A percentile compares a stretch with the other conserved stretches of the same genome.
These are phyloP conservation scores for Berberis vulgaris DNA, from an alignment of 164 flowering plant species.

Conservation along the genomic window DNA sequence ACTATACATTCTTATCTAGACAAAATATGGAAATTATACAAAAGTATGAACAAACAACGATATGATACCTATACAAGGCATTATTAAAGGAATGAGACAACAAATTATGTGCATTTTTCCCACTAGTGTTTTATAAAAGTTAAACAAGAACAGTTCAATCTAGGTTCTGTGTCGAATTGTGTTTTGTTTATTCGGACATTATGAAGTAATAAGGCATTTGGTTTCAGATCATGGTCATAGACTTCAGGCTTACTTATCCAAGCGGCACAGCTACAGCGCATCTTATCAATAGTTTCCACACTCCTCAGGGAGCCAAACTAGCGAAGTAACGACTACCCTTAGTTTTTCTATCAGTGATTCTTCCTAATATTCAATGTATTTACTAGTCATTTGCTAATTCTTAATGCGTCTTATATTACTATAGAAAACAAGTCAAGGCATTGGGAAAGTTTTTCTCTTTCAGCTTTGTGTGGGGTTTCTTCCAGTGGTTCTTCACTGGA, in stretches of 20 bases:
- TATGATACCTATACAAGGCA: too few relatives aligned
- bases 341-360: too few relatives aligned
- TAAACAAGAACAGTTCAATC: too few relatives aligned
- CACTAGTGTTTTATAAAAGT: too few relatives aligned
- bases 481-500: constrained; percentile 47
- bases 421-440: constrained; percentile 42
- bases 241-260: constrained; percentile 14
- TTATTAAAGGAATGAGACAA: too few relatives aligned
- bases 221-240: constrained; percentile 14
- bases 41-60: too few relatives aligned
- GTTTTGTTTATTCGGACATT: background rate
- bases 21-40: too few relatives aligned
- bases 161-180: background rate
- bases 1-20: too few relatives aligned
- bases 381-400: too few relatives aligned
- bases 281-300: constrained; percentile 35
- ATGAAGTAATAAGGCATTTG: background rate
- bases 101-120: too few relatives aligned
- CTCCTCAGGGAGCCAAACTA: constrained; percentile 29
- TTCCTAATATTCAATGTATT: too few relatives aligned
- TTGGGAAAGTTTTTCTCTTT: constrained; percentile 50
- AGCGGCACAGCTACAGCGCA: constrained; percentile 17
- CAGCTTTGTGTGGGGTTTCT: constrained; percentile 55
- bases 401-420: background rate
- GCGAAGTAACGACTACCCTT: constrained; percentile 5